Evolutionary conservation across 2,329 filamentous ascomycete genomes (phyloP).

Genomic region (Bimuria novae-zelandiae): DNA sequence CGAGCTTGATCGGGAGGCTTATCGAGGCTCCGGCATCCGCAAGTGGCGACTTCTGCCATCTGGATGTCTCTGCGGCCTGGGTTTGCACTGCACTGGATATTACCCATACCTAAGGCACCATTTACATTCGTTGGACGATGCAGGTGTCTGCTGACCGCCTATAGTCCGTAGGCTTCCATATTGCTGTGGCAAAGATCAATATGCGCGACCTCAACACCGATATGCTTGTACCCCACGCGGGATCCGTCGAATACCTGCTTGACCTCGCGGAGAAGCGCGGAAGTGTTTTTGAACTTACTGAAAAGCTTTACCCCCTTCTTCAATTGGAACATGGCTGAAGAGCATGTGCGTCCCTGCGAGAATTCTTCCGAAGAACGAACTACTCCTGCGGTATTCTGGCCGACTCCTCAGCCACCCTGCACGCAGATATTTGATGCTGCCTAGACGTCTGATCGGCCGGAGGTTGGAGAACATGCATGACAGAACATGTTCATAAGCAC

Average conservation of each 20-base stretch:
- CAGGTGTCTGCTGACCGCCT: conserved; percentile 6
- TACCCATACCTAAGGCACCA: background rate
- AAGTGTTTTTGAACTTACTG: background rate
- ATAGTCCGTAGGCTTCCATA: background rate
- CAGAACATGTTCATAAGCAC: conserved; percentile 7
- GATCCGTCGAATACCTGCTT: background rate
- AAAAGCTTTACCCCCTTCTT: background rate
- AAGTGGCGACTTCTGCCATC: conserved; percentile 12
- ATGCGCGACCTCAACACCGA: background rate
- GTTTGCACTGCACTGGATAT: conserved; percentile 1
- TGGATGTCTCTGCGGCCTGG: background rate
- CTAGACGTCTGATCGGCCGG: too few relatives aligned
- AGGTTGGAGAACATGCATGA: too few relatives aligned
- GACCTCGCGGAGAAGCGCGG: conserved; percentile 1
- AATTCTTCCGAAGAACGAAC: conserved; percentile 6
- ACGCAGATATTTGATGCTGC: too few relatives aligned
- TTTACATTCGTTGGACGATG: background rate
- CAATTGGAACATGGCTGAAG: conserved; percentile 12
- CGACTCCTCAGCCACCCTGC: too few relatives aligned
- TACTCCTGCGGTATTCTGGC: too few relatives aligned
- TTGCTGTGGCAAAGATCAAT: background rate
- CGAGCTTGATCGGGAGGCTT: conserved; percentile 6
- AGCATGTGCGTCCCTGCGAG: conserved; percentile 16
- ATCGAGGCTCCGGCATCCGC: conserved; percentile 9
- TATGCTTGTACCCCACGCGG: background rate